Percentiles rank a stretch among this genome's conserved stretches.
Evolutionary conservation across 352 stramenopile genomes (phyloP).

Genomic region (Globisporangium rhizosaccharum): DNA sequence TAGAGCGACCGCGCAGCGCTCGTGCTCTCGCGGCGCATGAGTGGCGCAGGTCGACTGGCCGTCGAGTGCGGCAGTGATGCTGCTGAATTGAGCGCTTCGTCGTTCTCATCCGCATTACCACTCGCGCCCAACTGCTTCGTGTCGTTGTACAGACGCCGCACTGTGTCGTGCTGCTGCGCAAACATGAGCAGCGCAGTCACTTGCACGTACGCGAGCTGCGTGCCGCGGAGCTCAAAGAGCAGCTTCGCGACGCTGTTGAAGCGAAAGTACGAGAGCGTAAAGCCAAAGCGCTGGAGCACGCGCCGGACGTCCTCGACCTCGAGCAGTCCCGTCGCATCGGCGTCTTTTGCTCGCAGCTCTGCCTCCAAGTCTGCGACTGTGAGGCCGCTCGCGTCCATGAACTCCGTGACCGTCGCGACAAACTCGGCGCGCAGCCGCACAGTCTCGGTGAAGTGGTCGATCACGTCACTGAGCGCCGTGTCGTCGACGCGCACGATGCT

Average conservation of each 20-base stretch:
- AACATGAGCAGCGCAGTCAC: constrained; percentile 32
- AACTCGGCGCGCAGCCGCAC: constrained; percentile 52
- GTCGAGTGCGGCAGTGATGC: not conserved
- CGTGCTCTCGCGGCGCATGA: constrained; percentile 8
- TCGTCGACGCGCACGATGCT: constrained; percentile 55
- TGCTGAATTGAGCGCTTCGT: not conserved
- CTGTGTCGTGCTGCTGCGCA: constrained; percentile 14
- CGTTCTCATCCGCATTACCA: too few relatives aligned
- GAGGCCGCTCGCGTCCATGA: constrained; percentile 16
- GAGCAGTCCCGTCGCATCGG: constrained; percentile 22
- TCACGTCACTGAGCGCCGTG: constrained; percentile 41
- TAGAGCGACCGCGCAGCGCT: constrained; percentile 11
- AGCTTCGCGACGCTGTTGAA: constrained; percentile 60
- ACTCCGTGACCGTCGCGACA: constrained; percentile 21
- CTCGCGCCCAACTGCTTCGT: not conserved
- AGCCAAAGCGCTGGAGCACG: constrained; percentile 35
- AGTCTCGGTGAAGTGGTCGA: constrained; percentile 57
- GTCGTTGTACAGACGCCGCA: constrained; percentile 3
- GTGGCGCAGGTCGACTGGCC: not conserved
- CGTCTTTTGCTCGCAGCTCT: constrained; percentile 23
- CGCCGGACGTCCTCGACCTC: constrained; percentile 37
- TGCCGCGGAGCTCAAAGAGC: constrained; percentile 37
- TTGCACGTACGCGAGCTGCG: constrained; percentile 40
- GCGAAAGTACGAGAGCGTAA: constrained; percentile 42
- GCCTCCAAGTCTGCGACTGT: constrained; percentile 30